Evolutionary conservation across 345 rosid species (phyloP).

Genomic region (Psidium friedrichsthalianum): DNA sequence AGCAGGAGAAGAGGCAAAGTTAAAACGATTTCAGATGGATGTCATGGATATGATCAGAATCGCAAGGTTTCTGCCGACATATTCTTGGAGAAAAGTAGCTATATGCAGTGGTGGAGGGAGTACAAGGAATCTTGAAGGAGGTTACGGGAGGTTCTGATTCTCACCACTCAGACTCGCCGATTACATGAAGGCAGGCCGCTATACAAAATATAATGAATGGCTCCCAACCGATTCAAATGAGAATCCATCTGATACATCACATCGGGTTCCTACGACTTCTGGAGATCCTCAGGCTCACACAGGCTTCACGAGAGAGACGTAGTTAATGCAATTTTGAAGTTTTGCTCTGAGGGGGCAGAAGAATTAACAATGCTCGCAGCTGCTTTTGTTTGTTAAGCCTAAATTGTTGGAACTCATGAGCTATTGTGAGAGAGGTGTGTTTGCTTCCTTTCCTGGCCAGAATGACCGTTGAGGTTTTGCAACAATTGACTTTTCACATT

Average conservation of each 20-base stretch:
- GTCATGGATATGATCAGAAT: background rate
- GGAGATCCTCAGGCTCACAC: background rate
- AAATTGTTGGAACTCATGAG: too few species aligned
- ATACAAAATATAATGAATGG: background rate
- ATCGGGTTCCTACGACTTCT: background rate
- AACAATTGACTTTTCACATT: too few species aligned
- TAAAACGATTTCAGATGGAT: too few species aligned
- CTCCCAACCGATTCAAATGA: background rate
- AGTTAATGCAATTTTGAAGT: too few species aligned
- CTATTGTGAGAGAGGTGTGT: too few species aligned
- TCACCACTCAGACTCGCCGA: background rate
- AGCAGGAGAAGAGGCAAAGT: too few species aligned
- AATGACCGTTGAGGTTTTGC: too few species aligned
- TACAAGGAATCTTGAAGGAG: background rate
- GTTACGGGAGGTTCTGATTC: background rate
- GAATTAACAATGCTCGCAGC: too few species aligned
- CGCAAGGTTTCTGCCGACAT: background rate
- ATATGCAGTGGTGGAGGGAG: background rate
- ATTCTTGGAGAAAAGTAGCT: background rate
- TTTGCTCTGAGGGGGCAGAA: too few species aligned
- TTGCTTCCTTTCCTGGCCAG: too few species aligned
- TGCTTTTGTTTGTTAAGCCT: too few species aligned
- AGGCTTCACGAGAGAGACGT: background rate
- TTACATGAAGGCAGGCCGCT: conserved; percentile 22
- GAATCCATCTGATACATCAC: background rate